Conservation (phyloP, 306 rosid genomes). For the Ormosia semicastrata region DNA sequence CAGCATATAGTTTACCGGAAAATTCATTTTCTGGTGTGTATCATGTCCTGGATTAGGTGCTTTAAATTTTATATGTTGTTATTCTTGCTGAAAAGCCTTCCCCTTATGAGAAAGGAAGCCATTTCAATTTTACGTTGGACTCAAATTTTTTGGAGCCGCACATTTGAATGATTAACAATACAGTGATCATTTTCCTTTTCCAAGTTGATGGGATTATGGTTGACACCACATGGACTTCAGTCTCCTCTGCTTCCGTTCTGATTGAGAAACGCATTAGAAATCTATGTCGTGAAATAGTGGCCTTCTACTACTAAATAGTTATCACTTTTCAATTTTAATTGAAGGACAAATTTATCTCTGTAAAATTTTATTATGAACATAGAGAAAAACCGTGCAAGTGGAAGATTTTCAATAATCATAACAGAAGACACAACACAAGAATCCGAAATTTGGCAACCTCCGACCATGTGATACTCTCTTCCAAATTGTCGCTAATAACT, state of each 20-base stretch:
- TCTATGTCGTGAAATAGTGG: not conserved
- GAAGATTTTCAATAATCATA: not conserved
- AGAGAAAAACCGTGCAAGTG: not conserved
- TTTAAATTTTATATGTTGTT: not conserved
- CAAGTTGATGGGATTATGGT: constrained; percentile 6
- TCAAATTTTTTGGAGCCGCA: not conserved
- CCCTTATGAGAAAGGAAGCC: not conserved
- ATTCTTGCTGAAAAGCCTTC: not conserved
- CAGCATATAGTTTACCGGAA: not conserved
- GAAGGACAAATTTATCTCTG: not conserved
- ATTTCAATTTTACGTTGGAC: not conserved
- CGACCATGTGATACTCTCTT: not conserved
- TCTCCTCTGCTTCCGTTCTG: not conserved
- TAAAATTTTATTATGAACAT: not conserved
- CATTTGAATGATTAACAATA: not conserved
- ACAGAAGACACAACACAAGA: not conserved
- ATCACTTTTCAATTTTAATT: not conserved
- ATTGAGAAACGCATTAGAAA: not conserved
- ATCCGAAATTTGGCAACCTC: not conserved
- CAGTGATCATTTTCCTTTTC: not conserved
- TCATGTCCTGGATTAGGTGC: constrained; percentile 20
- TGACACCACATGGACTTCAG: not conserved
- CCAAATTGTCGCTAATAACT: not conserved
- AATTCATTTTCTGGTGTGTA: constrained; percentile 25
- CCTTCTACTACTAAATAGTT: not conserved